Evolutionary conservation across 2,329 filamentous ascomycete genomes (phyloP).

Genomic region (Aspergillus clavatus): DNA sequence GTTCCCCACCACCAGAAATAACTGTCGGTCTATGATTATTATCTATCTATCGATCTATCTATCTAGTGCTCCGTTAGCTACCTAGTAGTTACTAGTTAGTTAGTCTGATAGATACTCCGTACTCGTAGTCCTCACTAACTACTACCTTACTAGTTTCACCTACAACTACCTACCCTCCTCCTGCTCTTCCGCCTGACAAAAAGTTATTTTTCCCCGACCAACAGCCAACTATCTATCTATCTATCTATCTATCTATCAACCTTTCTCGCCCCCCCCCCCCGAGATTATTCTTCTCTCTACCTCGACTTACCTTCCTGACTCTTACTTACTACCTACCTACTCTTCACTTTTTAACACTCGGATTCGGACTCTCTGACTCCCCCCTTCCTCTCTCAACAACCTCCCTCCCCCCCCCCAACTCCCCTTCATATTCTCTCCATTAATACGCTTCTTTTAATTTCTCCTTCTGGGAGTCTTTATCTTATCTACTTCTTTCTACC

Average conservation of each 20-base stretch:
- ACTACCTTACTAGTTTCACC: constrained; percentile 3
- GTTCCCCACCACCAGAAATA: not conserved
- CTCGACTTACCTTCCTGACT: constrained; percentile 20
- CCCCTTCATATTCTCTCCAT: no score
- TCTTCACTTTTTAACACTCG: no score
- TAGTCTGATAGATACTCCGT: no score
- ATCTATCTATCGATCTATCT: constrained; percentile 1
- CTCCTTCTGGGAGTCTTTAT: constrained; percentile 1
- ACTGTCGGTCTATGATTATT: not conserved
- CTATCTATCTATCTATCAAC: no score
- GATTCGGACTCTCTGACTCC: no score
- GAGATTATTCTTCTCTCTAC: constrained; percentile 15
- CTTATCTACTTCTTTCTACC: not conserved
- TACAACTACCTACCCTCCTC: no score
- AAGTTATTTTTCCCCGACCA: constrained; percentile 5
- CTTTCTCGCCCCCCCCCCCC: constrained; percentile 3
- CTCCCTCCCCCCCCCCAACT: no score
- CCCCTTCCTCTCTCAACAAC: no score
- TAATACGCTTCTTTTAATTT: constrained; percentile 6
- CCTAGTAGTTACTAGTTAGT: no score
- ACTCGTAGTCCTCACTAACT: not conserved
- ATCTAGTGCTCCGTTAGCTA: no score
- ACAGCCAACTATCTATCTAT: constrained; percentile 3
- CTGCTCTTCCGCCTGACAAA: constrained; percentile 8
- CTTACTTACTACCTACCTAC: constrained; percentile 12